Evolutionary conservation across 306 rosid genomes (phyloP), one percentile per base, ranked within the genome.

Genomic region (Betula pendula): DNA sequence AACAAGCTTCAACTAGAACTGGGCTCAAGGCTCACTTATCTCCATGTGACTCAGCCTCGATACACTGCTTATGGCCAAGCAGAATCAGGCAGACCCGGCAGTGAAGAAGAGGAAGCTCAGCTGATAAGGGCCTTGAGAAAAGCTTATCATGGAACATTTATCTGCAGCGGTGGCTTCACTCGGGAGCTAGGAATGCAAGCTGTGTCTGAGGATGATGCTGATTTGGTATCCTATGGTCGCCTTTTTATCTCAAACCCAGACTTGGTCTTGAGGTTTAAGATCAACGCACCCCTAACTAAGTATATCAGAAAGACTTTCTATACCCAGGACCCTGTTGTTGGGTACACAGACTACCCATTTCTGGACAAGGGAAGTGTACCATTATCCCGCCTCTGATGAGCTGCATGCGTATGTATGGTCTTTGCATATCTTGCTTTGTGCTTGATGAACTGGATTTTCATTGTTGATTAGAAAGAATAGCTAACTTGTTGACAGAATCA

Each of bases 111-210:
- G 77, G 97, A 92, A 71, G 85, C 85, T 53, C 85, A 67, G 49
- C 77, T 90, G 22, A 90, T 92, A 72, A 80, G 53, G 87, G 83
- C 85, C 3, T 16, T 94, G 52, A 84, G 93, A 77, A 83, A 79
- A 45, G 79, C 94, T 25, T 94, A 87, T 81, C 47, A 81, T 7
- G 97, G 98, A 75, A 90, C 95, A 8, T 89, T 94, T 75, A 84
- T 94, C 76, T 87, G 87, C 63, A 92, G 97, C 68, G 98, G 98
- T 31, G 98, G 98, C n/a, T 94, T 79, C 84, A 90, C 89, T 44
- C 80, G 90, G 75, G 81, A 92, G 79, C 83, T 92, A 2, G 97
- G 96, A 68, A 82, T 94, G 82, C 81, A 92, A 77, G 96, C 89
- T 73, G 74, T 94, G 2, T 87, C 87, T 35, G 81, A 81, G 6